Evolutionary conservation across 2,329 filamentous ascomycete genomes (phyloP), one percentile per base, ranked within the genome.

Genomic region (Fusarium praegraminearum): DNA sequence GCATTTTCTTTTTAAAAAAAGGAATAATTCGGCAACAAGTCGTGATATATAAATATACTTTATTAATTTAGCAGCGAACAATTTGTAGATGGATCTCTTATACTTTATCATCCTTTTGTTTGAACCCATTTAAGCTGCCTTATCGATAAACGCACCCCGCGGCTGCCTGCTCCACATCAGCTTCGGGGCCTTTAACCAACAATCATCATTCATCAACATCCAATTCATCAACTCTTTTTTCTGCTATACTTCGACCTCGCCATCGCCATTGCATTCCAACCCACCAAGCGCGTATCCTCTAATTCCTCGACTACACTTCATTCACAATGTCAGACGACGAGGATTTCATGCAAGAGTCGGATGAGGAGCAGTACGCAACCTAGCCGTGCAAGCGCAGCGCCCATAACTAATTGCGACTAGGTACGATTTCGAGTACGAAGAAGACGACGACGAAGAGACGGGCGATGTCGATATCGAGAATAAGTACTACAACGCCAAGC

Each of bases 401-500:
- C 36, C 43, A 53, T 49, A 22, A 59, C 70, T 77, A 56, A 77
- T 62, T 15, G 15, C 13, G 22, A 54, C 13, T 56, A 83, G 82
- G 89, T 98, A 98, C 78, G 96, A 98, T 82, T 98, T 98, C 79
- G 95, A 98, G 77, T 98, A 98, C 81, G 95, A 98, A 78, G 96
- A 90, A 62, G 93, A 94, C 71, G 93, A 97, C 59, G 94, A 96
- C 50, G 93, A 97, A 44, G 91, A 97, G 61, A 89, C 88, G 33
- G 94, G 91, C 61, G 93, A 98, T 78, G 92, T 98, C 75, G 94
- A 95, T 73, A 97, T 98, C 79, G 96, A 99, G 80, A 99, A 99
- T 85, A 98, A 97, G 83, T 99, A 99, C 85, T 99, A 98, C 86
- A 98, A 98, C 81, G 96, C 96, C 44, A 99, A 99, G 82, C 95